Percentiles rank a stretch among this genome's conserved stretches.
Conservation (phyloP, 164 flowering plant genomes). For the Berberis thunbergii region DNA sequence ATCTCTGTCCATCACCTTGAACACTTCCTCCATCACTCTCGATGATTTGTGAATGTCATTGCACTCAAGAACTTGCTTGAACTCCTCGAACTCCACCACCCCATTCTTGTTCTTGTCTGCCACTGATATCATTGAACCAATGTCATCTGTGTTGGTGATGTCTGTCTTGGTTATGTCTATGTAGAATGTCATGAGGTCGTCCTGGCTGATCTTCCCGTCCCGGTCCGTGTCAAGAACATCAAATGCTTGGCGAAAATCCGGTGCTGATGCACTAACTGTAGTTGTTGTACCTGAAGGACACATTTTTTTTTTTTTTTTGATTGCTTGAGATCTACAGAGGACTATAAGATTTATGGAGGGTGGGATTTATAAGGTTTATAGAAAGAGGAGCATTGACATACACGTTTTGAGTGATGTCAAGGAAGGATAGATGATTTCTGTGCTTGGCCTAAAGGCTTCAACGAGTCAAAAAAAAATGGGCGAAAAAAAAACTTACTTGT, state of each 20-base stretch:
- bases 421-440: no score
- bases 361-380: no score
- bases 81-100: conserved; percentile 75
- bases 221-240: conserved; percentile 69
- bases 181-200: conserved; percentile 63
- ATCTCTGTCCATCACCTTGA: conserved; percentile 71
- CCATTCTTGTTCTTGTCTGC: conserved; percentile 72
- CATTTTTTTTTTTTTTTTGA: conserved; percentile 22
- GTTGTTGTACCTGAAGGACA: conserved; percentile 55
- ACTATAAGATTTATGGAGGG: no score
- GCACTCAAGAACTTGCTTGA: conserved; percentile 42
- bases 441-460: no score
- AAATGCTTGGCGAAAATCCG: conserved; percentile 55
- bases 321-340: no score
- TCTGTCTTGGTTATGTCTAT: conserved; percentile 12
- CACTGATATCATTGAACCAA: conserved; percentile 62
- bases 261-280: neutral
- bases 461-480: no score
- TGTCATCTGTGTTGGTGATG: conserved; percentile 37
- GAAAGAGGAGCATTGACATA: no score
- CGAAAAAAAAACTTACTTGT: no score
- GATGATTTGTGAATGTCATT: neutral
- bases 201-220: conserved; percentile 80
- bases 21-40: conserved; percentile 44
- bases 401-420: no score